Conservation (phyloP, 306 rosid genomes). For the Pterocarpus santalinus region DNA sequence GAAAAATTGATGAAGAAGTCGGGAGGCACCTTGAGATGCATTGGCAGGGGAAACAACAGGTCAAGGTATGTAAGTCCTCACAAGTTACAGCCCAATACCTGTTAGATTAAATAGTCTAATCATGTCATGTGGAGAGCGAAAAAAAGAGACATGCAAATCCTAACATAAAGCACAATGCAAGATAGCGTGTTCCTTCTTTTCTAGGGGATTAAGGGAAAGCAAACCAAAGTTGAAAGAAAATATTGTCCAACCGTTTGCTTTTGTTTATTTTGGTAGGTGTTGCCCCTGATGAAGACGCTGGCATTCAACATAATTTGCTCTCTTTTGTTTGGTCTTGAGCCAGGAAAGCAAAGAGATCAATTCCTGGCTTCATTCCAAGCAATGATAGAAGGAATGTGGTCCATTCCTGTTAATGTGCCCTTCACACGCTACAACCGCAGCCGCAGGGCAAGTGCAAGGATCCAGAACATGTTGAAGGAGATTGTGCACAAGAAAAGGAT, state of each 20-base stretch:
- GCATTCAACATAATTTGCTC: slow-evolving; percentile 78
- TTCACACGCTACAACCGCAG: slow-evolving; percentile 74
- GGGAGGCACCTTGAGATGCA: slow-evolving; percentile 66
- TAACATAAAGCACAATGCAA: neutral
- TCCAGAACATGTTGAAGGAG: slow-evolving; percentile 57
- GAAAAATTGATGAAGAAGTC: slow-evolving; percentile 71
- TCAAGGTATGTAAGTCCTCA: slow-evolving; percentile 51
- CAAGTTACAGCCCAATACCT: neutral
- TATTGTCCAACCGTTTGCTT: neutral
- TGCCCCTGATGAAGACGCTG: slow-evolving; percentile 78
- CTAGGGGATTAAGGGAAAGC: neutral
- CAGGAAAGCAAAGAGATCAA: slow-evolving; percentile 63
- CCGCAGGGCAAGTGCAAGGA: slow-evolving; percentile 64
- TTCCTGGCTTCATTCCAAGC: slow-evolving; percentile 52
- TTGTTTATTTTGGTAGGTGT: slow-evolving; percentile 54
- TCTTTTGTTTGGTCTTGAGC: slow-evolving; percentile 72
- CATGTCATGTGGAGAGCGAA: neutral
- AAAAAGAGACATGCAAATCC: neutral
- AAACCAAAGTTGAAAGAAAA: neutral
- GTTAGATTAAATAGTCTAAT: neutral
- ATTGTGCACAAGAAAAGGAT: slow-evolving; percentile 57
- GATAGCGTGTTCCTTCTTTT: neutral
- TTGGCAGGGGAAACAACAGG: slow-evolving; percentile 72
- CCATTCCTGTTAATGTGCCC: slow-evolving; percentile 73
- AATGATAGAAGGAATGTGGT: slow-evolving; percentile 71